Conservation (phyloP, 345 rosid species). For the Lepidium sativum region DNA sequence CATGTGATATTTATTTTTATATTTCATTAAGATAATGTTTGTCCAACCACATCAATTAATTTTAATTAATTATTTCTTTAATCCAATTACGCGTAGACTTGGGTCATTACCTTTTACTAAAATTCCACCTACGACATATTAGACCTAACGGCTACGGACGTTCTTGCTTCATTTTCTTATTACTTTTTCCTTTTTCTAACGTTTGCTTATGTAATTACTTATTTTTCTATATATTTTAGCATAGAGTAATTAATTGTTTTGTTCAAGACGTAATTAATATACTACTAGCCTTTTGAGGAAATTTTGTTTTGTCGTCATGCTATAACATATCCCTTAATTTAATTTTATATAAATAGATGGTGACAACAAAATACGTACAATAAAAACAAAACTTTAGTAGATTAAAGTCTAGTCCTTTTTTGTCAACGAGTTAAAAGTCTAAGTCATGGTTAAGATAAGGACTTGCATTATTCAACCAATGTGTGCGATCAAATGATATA, state of each 20-base stretch:
- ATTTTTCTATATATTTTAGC: too few species aligned
- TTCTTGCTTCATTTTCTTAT: slow-evolving; percentile 9
- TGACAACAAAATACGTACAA: too few species aligned
- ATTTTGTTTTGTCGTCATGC: background rate
- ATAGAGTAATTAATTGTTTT: background rate
- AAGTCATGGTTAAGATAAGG: background rate
- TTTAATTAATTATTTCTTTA: slow-evolving; percentile 4
- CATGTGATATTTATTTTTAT: slow-evolving; percentile 23
- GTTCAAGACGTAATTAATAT: slow-evolving; percentile 1
- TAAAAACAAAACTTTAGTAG: background rate
- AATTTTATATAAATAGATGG: background rate
- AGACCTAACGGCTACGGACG: slow-evolving; percentile 25
- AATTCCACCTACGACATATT: slow-evolving; percentile 21
- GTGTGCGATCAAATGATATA: background rate
- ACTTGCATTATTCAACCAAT: background rate
- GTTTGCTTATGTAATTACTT: background rate
- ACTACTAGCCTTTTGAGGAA: background rate
- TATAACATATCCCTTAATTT: background rate
- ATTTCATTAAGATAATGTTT: slow-evolving; percentile 18
- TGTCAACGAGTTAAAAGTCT: background rate
- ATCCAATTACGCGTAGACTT: slow-evolving; percentile 29
- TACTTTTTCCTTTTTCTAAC: background rate
- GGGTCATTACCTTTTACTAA: slow-evolving; percentile 30
- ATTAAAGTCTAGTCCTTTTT: too few species aligned
- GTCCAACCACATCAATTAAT: slow-evolving; percentile 31